phyloP scores from a whole-genome alignment of 768 basidiomycete genomes.

The Panus rudis region DNA sequence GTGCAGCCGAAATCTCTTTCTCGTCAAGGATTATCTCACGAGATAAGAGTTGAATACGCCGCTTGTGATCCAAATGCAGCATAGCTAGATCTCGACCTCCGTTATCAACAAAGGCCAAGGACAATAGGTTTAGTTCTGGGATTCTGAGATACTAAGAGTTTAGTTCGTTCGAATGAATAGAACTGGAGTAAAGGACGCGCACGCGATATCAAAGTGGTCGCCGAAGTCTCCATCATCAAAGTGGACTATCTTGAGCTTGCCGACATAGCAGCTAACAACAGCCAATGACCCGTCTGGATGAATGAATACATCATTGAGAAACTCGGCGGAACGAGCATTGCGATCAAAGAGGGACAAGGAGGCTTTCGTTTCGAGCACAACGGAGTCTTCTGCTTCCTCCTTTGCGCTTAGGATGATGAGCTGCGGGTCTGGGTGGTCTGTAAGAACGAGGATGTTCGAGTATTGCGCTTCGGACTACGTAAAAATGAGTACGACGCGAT shows the following conservation, averaged over 20 bases:
- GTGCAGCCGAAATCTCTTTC: constrained; percentile 16
- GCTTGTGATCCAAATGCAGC: constrained; percentile 56
- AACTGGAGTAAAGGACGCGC: constrained; percentile 22
- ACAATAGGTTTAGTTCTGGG: constrained; percentile 61
- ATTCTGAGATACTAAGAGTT: constrained; percentile 32
- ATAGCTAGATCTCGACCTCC: constrained; percentile 52
- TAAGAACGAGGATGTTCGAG: constrained; percentile 56
- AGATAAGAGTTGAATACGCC: constrained; percentile 55
- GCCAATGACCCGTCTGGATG: constrained; percentile 55
- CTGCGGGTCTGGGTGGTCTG: constrained; percentile 73
- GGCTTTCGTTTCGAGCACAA: constrained; percentile 35
- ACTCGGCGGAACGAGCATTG: constrained; percentile 57
- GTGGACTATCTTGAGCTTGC: constrained; percentile 59
- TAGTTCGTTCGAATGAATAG: constrained; percentile 5
- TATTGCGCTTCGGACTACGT: constrained; percentile 15
- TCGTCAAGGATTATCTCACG: constrained; percentile 37
- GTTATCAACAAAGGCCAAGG: constrained; percentile 49
- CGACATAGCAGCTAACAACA: constrained; percentile 58
- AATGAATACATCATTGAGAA: constrained; percentile 63
- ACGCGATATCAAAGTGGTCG: constrained; percentile 62
- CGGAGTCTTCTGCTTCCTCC: constrained; percentile 25
- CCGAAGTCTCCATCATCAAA: constrained; percentile 49
- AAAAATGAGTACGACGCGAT: not conserved
- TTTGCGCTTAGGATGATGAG: constrained; percentile 58
- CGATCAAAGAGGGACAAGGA: constrained; percentile 51